A percentile compares a stretch with the other conserved stretches of the same genome.
These are phyloP conservation scores for Amanita inopinata DNA, from an alignment of 768 basidiomycete species.

Conservation along the genomic window DNA sequence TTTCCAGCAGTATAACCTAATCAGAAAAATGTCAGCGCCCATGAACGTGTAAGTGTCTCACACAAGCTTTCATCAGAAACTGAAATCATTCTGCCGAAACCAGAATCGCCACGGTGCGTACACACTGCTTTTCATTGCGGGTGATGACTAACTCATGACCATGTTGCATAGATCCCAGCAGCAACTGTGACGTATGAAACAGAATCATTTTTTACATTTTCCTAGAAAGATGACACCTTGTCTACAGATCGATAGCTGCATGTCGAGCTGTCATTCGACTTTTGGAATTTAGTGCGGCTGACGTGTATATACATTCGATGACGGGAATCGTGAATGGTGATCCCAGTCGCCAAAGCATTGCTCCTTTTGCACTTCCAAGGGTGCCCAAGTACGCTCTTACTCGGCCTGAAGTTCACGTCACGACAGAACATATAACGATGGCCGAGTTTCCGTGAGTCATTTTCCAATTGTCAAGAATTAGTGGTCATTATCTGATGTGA, in stretches of 20 bases:
- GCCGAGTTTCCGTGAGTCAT: conserved; percentile 39
- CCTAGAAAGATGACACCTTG: conserved; percentile 6
- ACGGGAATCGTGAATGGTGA: conserved; percentile 26
- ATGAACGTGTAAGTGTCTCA: conserved; percentile 50
- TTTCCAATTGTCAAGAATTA: neutral
- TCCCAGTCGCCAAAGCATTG: conserved; percentile 22
- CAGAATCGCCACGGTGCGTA: conserved; percentile 45
- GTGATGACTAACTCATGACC: conserved; percentile 10
- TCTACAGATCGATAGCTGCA: conserved; percentile 45
- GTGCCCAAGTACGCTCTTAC: conserved; percentile 22
- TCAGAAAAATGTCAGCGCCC: conserved; percentile 25
- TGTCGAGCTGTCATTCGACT: conserved; percentile 62
- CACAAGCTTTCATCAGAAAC: neutral
- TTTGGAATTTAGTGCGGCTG: conserved; percentile 40
- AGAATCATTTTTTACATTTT: conserved; percentile 1
- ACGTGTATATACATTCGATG: conserved; percentile 38
- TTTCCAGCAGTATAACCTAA: neutral
- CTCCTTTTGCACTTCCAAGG: conserved; percentile 17
- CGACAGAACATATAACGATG: conserved; percentile 53
- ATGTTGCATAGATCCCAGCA: conserved; percentile 44
- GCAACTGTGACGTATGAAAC: conserved; percentile 48
- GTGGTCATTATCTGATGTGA: no score
- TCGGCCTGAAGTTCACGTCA: conserved; percentile 44
- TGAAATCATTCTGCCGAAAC: neutral
- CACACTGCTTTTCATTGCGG: conserved; percentile 4